Evolutionary conservation across 306 rosid genomes (phyloP), one percentile per base, ranked within the genome.

Genomic region (Spatholobus suberectus): DNA sequence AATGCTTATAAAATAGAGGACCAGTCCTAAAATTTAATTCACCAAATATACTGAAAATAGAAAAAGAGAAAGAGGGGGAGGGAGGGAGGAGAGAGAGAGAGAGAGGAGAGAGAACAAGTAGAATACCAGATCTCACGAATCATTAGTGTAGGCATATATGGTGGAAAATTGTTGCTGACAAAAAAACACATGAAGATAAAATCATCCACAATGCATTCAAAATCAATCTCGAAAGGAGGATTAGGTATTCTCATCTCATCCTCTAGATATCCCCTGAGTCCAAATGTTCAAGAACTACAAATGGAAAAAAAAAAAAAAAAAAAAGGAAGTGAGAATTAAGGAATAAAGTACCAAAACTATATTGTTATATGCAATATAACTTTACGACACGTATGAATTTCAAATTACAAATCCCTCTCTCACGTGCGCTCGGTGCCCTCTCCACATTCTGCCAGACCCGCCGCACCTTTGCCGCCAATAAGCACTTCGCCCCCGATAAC

Each of bases 61-160:
- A n/a, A n/a, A n/a, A n/a, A n/a, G n/a, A n/a, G n/a, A n/a, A n/a
- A n/a, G n/a, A n/a, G n/a, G n/a, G n/a, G n/a, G n/a, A n/a, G n/a
- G n/a, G n/a, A n/a, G n/a, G n/a, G n/a, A n/a, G n/a, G n/a, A n/a
- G n/a, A n/a, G n/a, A n/a, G n/a, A n/a, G n/a, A n/a, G n/a, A n/a
- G n/a, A n/a, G n/a, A n/a, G n/a, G n/a, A n/a, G n/a, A n/a, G 41
- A 73, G 57, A 78, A 78, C 52, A 15, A 20, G 51, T 10, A 62
- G 49, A 71, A 58, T 44, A 35, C 0, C 87, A 63, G 76, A 95
- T 97, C 97, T 95, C 98, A n/a, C 98, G 97, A 72, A 95, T 95
- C 88, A 93, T 97, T 47, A 95, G 73, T 4, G 97, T 95, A 34
- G 98, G 97, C 98, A 95, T 93, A 79, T 95, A 97, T 7, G 98